These are phyloP conservation scores for Tetrapisispora arboricola DNA, from an alignment of 805 yeast genomes.

Conservation along the genomic window DNA sequence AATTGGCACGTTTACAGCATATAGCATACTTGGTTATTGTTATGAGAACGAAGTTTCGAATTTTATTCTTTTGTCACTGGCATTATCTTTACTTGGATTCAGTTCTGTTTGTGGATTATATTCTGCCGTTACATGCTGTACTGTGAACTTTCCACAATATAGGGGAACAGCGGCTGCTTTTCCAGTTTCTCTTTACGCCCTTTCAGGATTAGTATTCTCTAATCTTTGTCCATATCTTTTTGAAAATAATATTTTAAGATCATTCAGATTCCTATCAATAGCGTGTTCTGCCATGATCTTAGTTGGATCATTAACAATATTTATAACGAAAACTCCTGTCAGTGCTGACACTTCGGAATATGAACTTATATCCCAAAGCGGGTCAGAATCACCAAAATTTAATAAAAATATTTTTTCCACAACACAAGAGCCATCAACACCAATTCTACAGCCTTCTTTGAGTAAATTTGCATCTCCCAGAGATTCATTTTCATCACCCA, in stretches of 20 bases:
- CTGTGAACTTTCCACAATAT: slow-evolving; percentile 56
- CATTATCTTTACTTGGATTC: slow-evolving; percentile 48
- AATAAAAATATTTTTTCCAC: not conserved
- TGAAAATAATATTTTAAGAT: slow-evolving; percentile 41
- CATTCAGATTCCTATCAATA: slow-evolving; percentile 45
- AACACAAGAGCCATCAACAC: not conserved
- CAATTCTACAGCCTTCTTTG: slow-evolving; percentile 1
- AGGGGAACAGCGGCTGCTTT: slow-evolving; percentile 62
- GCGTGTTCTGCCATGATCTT: slow-evolving; percentile 34
- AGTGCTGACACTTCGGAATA: not conserved
- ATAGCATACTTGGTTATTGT: slow-evolving; percentile 38
- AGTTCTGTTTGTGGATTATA: slow-evolving; percentile 55
- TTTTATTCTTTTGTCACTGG: slow-evolving; percentile 35
- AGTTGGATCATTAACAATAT: slow-evolving; percentile 20
- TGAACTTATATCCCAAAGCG: not conserved
- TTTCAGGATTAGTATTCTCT: slow-evolving; percentile 59
- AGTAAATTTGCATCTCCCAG: slow-evolving; percentile 1
- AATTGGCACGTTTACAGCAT: slow-evolving; percentile 43
- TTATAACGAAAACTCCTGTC: not conserved
- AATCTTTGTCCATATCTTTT: slow-evolving; percentile 42
- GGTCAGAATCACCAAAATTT: not conserved
- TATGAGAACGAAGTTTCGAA: slow-evolving; percentile 34
- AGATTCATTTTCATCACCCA: not conserved
- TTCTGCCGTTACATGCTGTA: slow-evolving; percentile 40
- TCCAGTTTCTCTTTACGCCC: slow-evolving; percentile 60